phyloP scores from a whole-genome alignment of 371 early-diverging fungal genomes.

The Rhizopus delemar region DNA sequence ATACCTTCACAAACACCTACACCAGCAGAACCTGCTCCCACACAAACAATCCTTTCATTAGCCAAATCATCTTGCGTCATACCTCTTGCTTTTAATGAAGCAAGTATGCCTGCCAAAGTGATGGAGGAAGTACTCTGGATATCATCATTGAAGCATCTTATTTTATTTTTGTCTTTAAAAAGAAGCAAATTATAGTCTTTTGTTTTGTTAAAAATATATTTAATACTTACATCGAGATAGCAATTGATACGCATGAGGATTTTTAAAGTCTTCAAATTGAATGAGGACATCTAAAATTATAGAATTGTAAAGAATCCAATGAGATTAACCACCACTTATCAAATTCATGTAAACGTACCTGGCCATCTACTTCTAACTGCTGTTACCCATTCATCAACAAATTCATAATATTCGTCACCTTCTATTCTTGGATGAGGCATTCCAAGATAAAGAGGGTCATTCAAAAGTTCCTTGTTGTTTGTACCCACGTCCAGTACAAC shows the following conservation, averaged over 20 bases:
- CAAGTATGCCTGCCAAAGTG: conserved; percentile 64
- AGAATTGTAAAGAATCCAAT: background rate
- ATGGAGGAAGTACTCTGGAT: conserved; percentile 69
- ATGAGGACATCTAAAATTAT: conserved; percentile 37
- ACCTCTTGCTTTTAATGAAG: conserved; percentile 58
- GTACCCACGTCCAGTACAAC: conserved; percentile 71
- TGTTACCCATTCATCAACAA: conserved; percentile 69
- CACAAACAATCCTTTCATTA: conserved; percentile 56
- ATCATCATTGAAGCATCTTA: conserved; percentile 69
- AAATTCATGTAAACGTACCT: conserved; percentile 34
- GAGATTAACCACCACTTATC: conserved; percentile 18
- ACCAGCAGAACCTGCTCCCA: conserved; percentile 70
- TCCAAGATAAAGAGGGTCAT: conserved; percentile 68
- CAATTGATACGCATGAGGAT: conserved; percentile 60
- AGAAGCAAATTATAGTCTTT: conserved; percentile 1
- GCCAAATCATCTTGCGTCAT: conserved; percentile 39
- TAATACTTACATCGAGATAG: conserved; percentile 51
- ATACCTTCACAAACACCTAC: conserved; percentile 71
- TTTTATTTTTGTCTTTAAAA: conserved; percentile 48
- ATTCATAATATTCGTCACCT: conserved; percentile 61
- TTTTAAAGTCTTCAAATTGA: conserved; percentile 61
- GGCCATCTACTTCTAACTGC: conserved; percentile 63
- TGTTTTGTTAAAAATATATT: background rate
- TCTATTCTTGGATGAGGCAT: conserved; percentile 64
- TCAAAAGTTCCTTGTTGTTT: conserved; percentile 56